phyloP scores from a whole-genome alignment of 2,329 filamentous ascomycete species.

The Fonsecaea monophora region DNA sequence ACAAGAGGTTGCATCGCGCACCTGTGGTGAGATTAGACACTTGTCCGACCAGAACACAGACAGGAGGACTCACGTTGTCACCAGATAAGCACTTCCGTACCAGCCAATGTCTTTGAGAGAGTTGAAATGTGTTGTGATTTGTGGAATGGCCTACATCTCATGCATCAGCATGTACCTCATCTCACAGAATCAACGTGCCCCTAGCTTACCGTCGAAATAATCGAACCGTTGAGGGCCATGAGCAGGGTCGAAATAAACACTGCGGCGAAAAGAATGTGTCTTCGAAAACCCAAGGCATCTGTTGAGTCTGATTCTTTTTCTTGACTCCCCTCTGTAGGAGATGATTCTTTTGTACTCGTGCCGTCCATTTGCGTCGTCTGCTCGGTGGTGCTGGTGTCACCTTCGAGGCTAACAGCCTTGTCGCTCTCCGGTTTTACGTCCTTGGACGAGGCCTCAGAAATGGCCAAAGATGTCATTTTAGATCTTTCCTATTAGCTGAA shows the following conservation, averaged over 20 bases:
- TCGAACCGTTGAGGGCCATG: constrained; percentile 61
- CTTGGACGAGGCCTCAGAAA: neutral
- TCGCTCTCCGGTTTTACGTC: neutral
- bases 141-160: constrained; percentile 42
- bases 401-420: neutral
- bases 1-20: constrained; percentile 56
- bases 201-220: constrained; percentile 56
- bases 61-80: constrained; percentile 37
- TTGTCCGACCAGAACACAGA: neutral
- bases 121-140: constrained; percentile 47
- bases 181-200: constrained; percentile 29
- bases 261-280: constrained; percentile 43
- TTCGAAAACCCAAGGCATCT: constrained; percentile 20
- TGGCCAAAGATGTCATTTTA: neutral
- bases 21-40: constrained; percentile 34
- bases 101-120: constrained; percentile 47
- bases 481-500: no score
- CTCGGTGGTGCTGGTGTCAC: neutral
- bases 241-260: constrained; percentile 57
- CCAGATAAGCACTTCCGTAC: constrained; percentile 46
- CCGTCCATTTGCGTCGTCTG: neutral
- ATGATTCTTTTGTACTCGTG: neutral
- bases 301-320: neutral
- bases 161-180: constrained; percentile 41
- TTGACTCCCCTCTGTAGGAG: neutral